A percentile compares a stretch with the other conserved stretches of the same genome.
Conservation (phyloP, 2,329 filamentous ascomycete species). For the Trichoderma sp. region DNA sequence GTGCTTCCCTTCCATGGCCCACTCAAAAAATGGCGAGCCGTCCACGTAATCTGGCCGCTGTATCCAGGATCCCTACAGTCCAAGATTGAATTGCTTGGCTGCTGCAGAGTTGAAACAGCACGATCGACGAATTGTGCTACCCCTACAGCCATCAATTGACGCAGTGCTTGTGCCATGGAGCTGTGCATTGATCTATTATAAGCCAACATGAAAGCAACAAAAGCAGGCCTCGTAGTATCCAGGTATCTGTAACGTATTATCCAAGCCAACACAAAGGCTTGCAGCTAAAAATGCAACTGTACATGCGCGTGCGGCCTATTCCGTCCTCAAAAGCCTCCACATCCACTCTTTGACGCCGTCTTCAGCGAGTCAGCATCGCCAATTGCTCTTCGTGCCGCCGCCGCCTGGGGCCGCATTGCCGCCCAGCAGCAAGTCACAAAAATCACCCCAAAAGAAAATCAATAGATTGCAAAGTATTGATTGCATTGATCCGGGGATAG, state of each 20-base stretch:
- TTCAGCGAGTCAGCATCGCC: conserved; percentile 19
- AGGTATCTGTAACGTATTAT: background rate
- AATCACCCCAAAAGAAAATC: background rate
- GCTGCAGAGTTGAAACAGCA: background rate
- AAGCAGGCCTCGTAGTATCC: no score
- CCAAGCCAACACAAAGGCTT: background rate
- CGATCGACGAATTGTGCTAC: background rate
- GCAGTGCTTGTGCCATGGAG: background rate
- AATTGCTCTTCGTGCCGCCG: conserved; percentile 7
- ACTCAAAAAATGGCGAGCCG: background rate
- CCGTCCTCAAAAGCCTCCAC: background rate
- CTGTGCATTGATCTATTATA: background rate
- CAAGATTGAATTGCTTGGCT: background rate
- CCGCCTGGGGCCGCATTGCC: background rate
- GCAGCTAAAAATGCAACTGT: background rate
- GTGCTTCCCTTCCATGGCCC: background rate
- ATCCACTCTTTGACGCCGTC: background rate
- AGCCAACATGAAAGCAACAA: no score
- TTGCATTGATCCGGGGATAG: background rate
- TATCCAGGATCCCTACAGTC: background rate
- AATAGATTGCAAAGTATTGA: background rate
- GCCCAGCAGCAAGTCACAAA: background rate
- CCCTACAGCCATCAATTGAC: background rate
- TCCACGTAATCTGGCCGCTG: conserved; percentile 6
- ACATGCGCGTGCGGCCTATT: background rate